These are phyloP conservation scores for Fusarium sp. DNA, from an alignment of 2,329 filamentous ascomycete genomes.

Conservation along the genomic window DNA sequence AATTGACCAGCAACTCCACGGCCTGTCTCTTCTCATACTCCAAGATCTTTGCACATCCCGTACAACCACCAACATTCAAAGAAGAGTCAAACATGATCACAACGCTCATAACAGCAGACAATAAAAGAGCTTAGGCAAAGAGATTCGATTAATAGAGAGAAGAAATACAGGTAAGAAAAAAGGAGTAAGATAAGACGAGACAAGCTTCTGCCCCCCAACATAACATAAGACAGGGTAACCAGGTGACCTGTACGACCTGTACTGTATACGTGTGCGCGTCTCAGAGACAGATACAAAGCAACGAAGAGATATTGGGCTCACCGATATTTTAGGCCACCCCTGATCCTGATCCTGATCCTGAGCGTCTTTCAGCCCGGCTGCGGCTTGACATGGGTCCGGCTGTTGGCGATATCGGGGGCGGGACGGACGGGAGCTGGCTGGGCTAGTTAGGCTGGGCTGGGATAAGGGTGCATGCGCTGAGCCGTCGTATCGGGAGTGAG, in stretches of 20 bases:
- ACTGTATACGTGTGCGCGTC: constrained; percentile 1
- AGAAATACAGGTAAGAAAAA: not conserved
- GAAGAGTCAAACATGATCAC: constrained; percentile 14
- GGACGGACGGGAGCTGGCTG: constrained; percentile 5
- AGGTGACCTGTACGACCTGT: constrained; percentile 8
- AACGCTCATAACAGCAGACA: not conserved
- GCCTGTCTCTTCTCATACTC: constrained; percentile 29
- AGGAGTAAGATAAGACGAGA: not conserved
- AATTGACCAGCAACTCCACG: not conserved
- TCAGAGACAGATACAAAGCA: not conserved
- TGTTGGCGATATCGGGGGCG: constrained; percentile 33
- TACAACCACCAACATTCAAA: constrained; percentile 19
- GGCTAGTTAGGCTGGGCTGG: not conserved
- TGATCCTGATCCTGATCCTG: constrained; percentile 5
- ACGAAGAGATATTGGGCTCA: constrained; percentile 13
- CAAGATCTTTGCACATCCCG: constrained; percentile 41
- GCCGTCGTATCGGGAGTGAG: constrained; percentile 8
- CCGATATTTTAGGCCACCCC: constrained; percentile 28
- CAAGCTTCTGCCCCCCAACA: not conserved
- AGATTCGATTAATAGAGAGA: not conserved
- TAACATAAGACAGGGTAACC: not conserved
- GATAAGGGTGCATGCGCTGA: not conserved
- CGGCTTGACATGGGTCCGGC: constrained; percentile 16
- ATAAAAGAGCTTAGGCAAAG: not conserved
- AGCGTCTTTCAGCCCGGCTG: constrained; percentile 15